Base-by-base conservation (phyloP, 345 rosid genomes). In the Salix viminalis region DNA sequence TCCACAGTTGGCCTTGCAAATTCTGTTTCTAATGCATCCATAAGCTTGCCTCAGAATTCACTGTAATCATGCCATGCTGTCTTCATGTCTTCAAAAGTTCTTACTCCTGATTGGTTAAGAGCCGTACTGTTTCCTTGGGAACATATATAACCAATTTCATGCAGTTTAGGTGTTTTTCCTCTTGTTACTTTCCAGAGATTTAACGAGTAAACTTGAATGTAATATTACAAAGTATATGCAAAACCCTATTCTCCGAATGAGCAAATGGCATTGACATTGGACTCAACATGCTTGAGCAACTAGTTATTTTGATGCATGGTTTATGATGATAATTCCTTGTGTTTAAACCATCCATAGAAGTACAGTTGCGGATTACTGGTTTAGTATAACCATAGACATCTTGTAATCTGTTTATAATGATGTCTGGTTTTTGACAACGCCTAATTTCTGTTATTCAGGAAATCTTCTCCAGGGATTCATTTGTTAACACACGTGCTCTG, bases 391-490 rank as follows among this genome's bases (percentile, higher is more conserved):
- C 24, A 26, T 42, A 37, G 7, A 7, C 5, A 41, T 41, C n/a
- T 67, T 64, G 28, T 15, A n/a, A 66, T 75, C 28, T 69, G 8
- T 44, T 7, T 8, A n/a, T 56, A 1, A 36, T 58, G 28, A 70
- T 23, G 2, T 66, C 21, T 36, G 61, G 66, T 64, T 70, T 70
- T 76, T 85, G 56, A 76, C 30, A 58, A 1, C 7, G 14, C 10
- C 37, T 50, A 54, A 44, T 65, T 56, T 58, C 7, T 82, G 42
- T 39, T 81, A 23, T 69, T 19, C 97, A 96, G 98, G 86, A 73
- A 69, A 80, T 96, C 48, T 93, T 91, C 88, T 90, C 94, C 4
- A 72, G 83, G 86, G 96, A 93, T 16, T 96, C 98, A 1, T 93
- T 93, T 12, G 39, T 70, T 36, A 93, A 90, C 61, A 93, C 99